Percentiles rank a stretch among this genome's conserved stretches.
These are phyloP conservation scores for Triticum turgidum DNA, from an alignment of 176 grass and related monocot species.

Conservation along the genomic window DNA sequence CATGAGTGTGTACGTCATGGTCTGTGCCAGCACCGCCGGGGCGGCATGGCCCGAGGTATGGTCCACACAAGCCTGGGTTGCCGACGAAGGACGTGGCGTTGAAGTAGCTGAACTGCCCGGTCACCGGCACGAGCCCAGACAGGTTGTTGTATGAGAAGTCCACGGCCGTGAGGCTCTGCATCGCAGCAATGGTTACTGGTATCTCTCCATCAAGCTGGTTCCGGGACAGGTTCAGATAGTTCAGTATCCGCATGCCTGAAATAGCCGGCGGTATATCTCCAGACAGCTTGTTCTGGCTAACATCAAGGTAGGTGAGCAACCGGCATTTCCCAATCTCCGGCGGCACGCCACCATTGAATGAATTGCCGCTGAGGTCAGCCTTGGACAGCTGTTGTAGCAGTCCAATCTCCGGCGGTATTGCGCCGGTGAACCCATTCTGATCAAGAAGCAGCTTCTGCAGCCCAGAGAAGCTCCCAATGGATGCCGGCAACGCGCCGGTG, in stretches of 20 bases:
- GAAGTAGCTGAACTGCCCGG: slow-evolving; percentile 98
- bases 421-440: slow-evolving; percentile 68
- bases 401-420: slow-evolving; percentile 70
- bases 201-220: slow-evolving; percentile 80
- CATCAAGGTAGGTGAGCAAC: slow-evolving; percentile 74
- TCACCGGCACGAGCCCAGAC: slow-evolving; percentile 73
- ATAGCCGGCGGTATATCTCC: slow-evolving; percentile 65
- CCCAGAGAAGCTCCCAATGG: slow-evolving; percentile 74
- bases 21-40: slow-evolving; percentile 5
- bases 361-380: slow-evolving; percentile 72
- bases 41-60: slow-evolving; percentile 65
- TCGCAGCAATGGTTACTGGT: slow-evolving; percentile 65
- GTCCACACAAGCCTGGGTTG: slow-evolving; percentile 69
- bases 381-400: slow-evolving; percentile 78
- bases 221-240: slow-evolving; percentile 84
- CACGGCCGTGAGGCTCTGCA: slow-evolving; percentile 96
- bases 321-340: slow-evolving; percentile 77
- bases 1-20: slow-evolving; percentile 20
- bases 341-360: slow-evolving; percentile 44
- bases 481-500: slow-evolving; percentile 57
- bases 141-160: slow-evolving; percentile 99
- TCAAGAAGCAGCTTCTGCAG: slow-evolving; percentile 83
- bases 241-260: slow-evolving; percentile 74
- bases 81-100: slow-evolving; percentile 88
- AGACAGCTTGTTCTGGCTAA: slow-evolving; percentile 78